A percentile compares a stretch with the other conserved stretches of the same genome.
Conservation (phyloP, 2,329 filamentous ascomycete species). For the Aspergillus proliferans region DNA sequence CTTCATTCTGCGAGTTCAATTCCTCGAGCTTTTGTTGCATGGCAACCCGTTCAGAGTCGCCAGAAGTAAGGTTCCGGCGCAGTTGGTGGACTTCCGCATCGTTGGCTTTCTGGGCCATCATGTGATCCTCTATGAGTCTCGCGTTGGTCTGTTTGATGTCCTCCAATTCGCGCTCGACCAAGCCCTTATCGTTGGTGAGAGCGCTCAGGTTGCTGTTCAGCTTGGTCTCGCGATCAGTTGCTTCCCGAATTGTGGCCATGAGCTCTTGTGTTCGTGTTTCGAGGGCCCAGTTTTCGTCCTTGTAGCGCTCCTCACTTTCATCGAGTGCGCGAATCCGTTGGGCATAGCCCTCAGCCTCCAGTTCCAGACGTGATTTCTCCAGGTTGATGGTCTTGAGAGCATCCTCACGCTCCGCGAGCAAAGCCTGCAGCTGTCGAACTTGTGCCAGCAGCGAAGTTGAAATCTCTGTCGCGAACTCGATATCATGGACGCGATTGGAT, state of each 20-base stretch:
- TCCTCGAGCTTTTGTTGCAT: constrained; percentile 85
- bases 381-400: constrained; percentile 66
- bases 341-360: constrained; percentile 70
- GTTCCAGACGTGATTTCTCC: constrained; percentile 73
- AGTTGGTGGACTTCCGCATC: constrained; percentile 82
- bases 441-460: constrained; percentile 92
- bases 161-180: constrained; percentile 78
- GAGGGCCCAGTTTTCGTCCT: constrained; percentile 97
- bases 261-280: constrained; percentile 89
- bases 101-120: constrained; percentile 69
- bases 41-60: constrained; percentile 69
- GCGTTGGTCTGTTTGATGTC: constrained; percentile 76
- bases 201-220: constrained; percentile 66
- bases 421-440: constrained; percentile 78
- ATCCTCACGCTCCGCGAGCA: constrained; percentile 83
- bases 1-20: constrained; percentile 79
- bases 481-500: constrained; percentile 82
- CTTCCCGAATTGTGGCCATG: constrained; percentile 65
- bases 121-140: constrained; percentile 75
- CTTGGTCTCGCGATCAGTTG: constrained; percentile 75
- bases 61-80: constrained; percentile 70
- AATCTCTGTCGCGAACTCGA: constrained; percentile 97
- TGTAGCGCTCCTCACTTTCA: constrained; percentile 92
- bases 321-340: constrained; percentile 77
- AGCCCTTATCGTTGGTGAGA: constrained; percentile 67